Conservation (phyloP, 176 grass and related monocot genomes). For the Lolium perenne region DNA sequence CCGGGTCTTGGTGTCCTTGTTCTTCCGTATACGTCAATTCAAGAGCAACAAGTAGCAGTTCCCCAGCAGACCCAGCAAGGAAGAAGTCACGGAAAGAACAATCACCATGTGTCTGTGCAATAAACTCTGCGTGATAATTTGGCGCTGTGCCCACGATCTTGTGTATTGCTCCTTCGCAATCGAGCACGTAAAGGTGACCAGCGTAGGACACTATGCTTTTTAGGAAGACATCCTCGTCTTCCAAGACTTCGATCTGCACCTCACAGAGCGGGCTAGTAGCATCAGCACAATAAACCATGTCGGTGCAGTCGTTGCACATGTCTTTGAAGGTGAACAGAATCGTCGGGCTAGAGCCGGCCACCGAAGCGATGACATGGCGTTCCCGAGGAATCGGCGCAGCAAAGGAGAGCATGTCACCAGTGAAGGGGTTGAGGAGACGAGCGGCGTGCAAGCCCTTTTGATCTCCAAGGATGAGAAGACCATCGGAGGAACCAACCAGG, state of each 20-base stretch:
- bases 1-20: no score
- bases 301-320: rapidly evolving
- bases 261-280: background rate
- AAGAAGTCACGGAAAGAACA: no score
- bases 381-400: background rate
- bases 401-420: background rate
- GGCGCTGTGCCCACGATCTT: background rate
- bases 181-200: background rate
- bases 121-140: background rate
- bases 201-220: background rate
- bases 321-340: background rate
- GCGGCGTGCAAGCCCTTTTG: background rate
- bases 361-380: rapidly evolving
- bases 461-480: background rate
- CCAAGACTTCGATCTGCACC: background rate
- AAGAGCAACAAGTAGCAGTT: no score
- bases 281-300: background rate
- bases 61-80: no score
- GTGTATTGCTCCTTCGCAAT: background rate
- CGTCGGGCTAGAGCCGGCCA: background rate
- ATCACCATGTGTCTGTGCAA: no score
- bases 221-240: background rate
- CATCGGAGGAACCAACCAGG: background rate
- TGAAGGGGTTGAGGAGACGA: background rate
- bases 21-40: no score